Base-by-base conservation (phyloP, 192 early-diverging fungal genomes). In the Rhizoclosmatium sp. region DNA sequence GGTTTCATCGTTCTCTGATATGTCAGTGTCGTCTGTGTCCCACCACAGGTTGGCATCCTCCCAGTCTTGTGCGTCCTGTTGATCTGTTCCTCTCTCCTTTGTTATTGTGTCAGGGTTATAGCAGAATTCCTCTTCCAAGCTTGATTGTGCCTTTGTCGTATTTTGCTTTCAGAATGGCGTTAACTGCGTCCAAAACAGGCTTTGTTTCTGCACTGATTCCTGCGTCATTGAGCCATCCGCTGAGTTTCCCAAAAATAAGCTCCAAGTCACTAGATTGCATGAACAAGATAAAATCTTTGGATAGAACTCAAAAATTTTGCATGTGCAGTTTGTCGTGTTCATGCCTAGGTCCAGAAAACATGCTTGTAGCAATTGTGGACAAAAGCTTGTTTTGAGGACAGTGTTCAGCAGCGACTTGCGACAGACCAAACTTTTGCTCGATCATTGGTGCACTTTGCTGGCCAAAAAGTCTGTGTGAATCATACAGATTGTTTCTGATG, bases 291-390 rank as follows among this genome's bases (percentile, higher is more conserved):
- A 81, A 74, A 12, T 47, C 80, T 21, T 66, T 77, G 41, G 86
- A 82, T 12, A 90, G 56, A 14, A 67, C 77, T 10, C 79, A 74
- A 21, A 92, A 75, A 2, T 84, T 76, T 0, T 83, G 75, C 4
- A 87, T 76, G 12, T 76, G 69, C 7, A 90, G 56, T 5, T 82
- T 76, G 49, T 65, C 31, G 75, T 93, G 92, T 71, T 89, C 89
- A 65, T 94, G 94, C 3, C 4, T 90, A 88, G 90, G 79, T 46
- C 12, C 48, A 85, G 42, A 71, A 83, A 49, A 82, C 85, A 1
- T 76, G 31, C 31, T 81, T 41, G 85, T 79, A 0, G 90, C 62
- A 21, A 78, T 40, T 31, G 31, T 31, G 31, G 48, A 79, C 40
- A 47, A 83, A 45, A 39, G 64, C 49, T 58, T 82, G 58, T 64